These are phyloP conservation scores for Mycotypha africana DNA, from an alignment of 371 early-diverging fungal species.

Conservation along the genomic window DNA sequence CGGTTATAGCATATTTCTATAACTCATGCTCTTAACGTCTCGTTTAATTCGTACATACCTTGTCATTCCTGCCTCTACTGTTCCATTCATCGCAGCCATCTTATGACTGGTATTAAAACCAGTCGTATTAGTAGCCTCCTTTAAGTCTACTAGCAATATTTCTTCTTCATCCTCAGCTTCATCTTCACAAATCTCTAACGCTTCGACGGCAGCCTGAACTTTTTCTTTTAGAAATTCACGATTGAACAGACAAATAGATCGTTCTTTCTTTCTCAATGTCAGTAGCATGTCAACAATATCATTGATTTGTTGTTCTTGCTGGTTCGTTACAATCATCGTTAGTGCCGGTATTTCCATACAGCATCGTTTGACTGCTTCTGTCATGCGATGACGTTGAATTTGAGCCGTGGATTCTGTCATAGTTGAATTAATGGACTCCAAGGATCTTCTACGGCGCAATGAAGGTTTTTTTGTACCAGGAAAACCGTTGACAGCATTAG, in stretches of 20 bases:
- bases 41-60: no score
- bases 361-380: constrained; percentile 27
- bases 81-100: no score
- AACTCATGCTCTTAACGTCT: no score
- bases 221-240: constrained; percentile 33
- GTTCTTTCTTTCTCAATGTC: constrained; percentile 35
- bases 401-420: constrained; percentile 33
- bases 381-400: constrained; percentile 29
- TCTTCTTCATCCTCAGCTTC: constrained; percentile 17
- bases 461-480: constrained; percentile 3
- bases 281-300: constrained; percentile 41
- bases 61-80: no score
- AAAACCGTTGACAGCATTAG: no score
- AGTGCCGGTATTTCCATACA: no score
- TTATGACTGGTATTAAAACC: not conserved
- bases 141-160: no score
- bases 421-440: constrained; percentile 29
- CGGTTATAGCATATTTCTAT: no score
- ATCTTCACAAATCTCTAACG: constrained; percentile 30
- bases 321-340: no score
- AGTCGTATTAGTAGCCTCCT: no score
- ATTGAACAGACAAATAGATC: constrained; percentile 42
- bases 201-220: constrained; percentile 30
- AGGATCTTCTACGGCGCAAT: constrained; percentile 22
- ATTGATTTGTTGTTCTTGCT: constrained; percentile 7